These are phyloP conservation scores for Kwoniella europaea DNA, from an alignment of 768 basidiomycete species.

Conservation along the genomic window DNA sequence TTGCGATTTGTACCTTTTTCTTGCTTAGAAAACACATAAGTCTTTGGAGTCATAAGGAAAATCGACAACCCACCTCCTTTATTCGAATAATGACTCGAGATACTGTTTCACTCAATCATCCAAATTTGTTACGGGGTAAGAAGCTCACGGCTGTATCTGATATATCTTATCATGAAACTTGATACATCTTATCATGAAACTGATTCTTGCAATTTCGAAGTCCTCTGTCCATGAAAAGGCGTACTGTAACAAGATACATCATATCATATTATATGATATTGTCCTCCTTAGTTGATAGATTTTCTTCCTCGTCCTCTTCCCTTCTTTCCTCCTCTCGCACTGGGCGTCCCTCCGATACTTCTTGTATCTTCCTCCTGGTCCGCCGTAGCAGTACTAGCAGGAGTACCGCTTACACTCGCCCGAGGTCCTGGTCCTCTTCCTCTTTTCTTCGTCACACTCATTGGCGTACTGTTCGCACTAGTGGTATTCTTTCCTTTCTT, in stretches of 20 bases:
- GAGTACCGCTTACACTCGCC: slow-evolving; percentile 3
- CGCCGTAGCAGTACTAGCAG: slow-evolving; percentile 8
- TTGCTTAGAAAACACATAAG: no score
- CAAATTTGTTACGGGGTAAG: no score
- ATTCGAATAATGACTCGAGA: no score
- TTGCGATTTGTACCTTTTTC: no score
- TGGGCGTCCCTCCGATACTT: slow-evolving; percentile 9
- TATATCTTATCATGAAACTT: no score
- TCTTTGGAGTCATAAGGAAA: no score
- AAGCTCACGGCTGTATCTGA: no score
- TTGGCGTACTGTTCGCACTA: slow-evolving; percentile 1
- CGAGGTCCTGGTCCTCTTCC: background rate
- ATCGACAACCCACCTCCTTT: no score
- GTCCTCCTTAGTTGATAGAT: background rate
- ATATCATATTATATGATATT: background rate
- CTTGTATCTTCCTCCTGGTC: slow-evolving; percentile 11
- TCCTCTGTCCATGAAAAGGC: background rate
- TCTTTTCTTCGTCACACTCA: background rate
- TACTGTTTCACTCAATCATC: no score
- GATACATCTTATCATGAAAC: no score
- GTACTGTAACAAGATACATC: background rate
- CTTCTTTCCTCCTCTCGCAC: slow-evolving; percentile 9
- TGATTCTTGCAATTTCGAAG: no score
- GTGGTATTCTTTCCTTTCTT: slow-evolving; percentile 8
- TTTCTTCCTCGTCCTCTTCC: slow-evolving; percentile 12